Base-by-base conservation (phyloP, 2,329 filamentous ascomycete species). In the Sphaerulina musiva region DNA sequence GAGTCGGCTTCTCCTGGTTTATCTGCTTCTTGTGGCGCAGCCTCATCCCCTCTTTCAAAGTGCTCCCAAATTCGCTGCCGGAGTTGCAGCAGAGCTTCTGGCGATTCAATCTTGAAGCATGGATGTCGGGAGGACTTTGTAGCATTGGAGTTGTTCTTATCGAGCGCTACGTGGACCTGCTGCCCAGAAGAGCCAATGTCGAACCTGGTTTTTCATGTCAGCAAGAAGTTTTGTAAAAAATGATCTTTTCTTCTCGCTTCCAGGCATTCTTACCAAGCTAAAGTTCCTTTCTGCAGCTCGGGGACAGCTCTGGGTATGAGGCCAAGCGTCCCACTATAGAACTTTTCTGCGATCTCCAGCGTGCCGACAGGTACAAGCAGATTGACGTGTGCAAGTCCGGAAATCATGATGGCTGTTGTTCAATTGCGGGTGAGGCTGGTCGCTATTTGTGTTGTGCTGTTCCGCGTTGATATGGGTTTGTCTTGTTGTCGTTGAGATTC, bases 221-320 rank as follows among this genome's bases (percentile, higher is more conserved):
- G 47, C 36, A 29, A 49, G 26, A 42, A 49, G 40, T 29, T 4
- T 44, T 44, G 20, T 20, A 51, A 23, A 51, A 20, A 10, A 26
- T 43, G 14, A 11, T 51, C n/a, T 31, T 51, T 34, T 40, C 20
- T 36, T 51, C 20, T 45, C 43, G 17, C 26, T 12, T 14, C 20
- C 11, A 68, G 82, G 81, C 82, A 85, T 45, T 12, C 36, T 9
- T 68, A 82, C 81, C 82, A 85, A 7, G 77, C 74, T 1, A 84
- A 69, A 1, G 69, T 74, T 11, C 72, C 75, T 48, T 70, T 72
- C 61, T 83, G 80, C 1, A 76, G 64, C 2, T 69, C 68, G 0
- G 82, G 82, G 0, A 84, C 81, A 1, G 77, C 65, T 3, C 76
- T 72, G 1, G 76, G 67, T 4, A 69, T 75, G 4, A 85, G 72